A percentile compares a stretch with the other conserved stretches of the same genome.
Evolutionary conservation across 495 filamentous ascomycete genomes (phyloP).

Genomic region (Aspergillus carlsbadensis): DNA sequence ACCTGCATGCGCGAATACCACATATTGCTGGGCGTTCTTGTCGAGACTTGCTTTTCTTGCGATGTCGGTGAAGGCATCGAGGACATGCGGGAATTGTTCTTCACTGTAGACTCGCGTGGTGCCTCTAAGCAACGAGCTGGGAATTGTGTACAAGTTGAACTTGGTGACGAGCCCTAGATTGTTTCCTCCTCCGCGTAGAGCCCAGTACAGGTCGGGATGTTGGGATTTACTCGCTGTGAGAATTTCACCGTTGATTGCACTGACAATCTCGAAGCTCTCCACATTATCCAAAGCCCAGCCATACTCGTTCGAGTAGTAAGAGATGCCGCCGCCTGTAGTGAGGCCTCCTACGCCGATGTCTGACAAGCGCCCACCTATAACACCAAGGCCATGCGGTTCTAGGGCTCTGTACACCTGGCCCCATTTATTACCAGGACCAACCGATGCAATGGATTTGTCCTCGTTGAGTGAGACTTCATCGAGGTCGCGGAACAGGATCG

Average conservation of each 20-base stretch:
- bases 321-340: slow-evolving; percentile 29
- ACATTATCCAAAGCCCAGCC: slow-evolving; percentile 50
- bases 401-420: slow-evolving; percentile 52
- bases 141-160: slow-evolving; percentile 39
- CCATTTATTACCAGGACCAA: slow-evolving; percentile 36
- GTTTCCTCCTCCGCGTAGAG: slow-evolving; percentile 50
- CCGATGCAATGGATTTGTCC: slow-evolving; percentile 19
- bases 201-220: slow-evolving; percentile 49
- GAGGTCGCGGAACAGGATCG: slow-evolving; percentile 14
- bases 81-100: slow-evolving; percentile 4
- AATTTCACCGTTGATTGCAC: slow-evolving; percentile 39
- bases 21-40: slow-evolving; percentile 45
- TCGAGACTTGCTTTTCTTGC: slow-evolving; percentile 3
- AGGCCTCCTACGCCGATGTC: slow-evolving; percentile 40
- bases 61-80: slow-evolving; percentile 14
- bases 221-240: slow-evolving; percentile 34
- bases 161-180: slow-evolving; percentile 53
- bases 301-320: slow-evolving; percentile 15
- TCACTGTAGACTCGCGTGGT: slow-evolving; percentile 5
- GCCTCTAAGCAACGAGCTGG: slow-evolving; percentile 2
- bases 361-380: slow-evolving; percentile 33
- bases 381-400: slow-evolving; percentile 42
- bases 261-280: slow-evolving; percentile 32
- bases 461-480: slow-evolving; percentile 6
- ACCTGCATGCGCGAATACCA: slow-evolving; percentile 36